Percentiles rank a stretch among this genome's conserved stretches.
Conservation (phyloP, 2,329 filamentous ascomycete species). For the Talaromyces atroroseus region DNA sequence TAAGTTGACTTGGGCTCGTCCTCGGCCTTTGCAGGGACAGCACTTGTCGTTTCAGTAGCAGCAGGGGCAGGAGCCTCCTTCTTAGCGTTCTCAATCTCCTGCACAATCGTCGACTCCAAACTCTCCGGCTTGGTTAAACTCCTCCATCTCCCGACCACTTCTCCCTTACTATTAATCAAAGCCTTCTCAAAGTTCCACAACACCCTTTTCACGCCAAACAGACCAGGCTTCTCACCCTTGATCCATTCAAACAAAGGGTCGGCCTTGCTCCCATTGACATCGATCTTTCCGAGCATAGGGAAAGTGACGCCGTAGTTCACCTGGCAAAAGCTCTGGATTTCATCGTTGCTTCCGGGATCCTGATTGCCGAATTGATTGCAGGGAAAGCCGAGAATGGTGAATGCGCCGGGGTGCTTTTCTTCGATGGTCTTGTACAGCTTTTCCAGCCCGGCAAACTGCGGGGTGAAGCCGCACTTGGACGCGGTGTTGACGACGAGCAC, state of each 20-base stretch:
- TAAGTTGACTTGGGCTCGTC: constrained; percentile 8
- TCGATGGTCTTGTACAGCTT: constrained; percentile 76
- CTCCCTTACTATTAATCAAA: constrained; percentile 76
- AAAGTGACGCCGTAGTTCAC: constrained; percentile 92
- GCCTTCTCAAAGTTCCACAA: constrained; percentile 99
- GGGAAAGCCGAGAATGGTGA: constrained; percentile 88
- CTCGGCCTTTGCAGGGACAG: constrained; percentile 6
- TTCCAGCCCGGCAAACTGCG: constrained; percentile 88
- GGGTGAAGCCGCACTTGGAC: constrained; percentile 97
- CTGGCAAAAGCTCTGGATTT: constrained; percentile 81
- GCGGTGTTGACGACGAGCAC: constrained; percentile 96
- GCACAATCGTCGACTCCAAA: constrained; percentile 68
- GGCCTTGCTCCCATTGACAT: constrained; percentile 83
- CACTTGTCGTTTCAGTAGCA: constrained; percentile 8
- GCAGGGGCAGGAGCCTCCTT: constrained; percentile 23
- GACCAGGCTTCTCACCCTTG: constrained; percentile 66
- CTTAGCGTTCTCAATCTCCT: constrained; percentile 60
- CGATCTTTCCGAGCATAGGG: constrained; percentile 83
- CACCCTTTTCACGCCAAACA: constrained; percentile 81
- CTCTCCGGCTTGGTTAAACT: constrained; percentile 80
- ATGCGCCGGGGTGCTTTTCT: constrained; percentile 65
- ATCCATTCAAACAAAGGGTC: constrained; percentile 74
- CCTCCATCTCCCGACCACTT: constrained; percentile 80
- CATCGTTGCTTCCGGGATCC: constrained; percentile 76
- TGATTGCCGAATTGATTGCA: constrained; percentile 96